Evolutionary conservation across 768 basidiomycete species (phyloP), one percentile per base, ranked within the genome.

Genomic region (Suillus hirtellus): DNA sequence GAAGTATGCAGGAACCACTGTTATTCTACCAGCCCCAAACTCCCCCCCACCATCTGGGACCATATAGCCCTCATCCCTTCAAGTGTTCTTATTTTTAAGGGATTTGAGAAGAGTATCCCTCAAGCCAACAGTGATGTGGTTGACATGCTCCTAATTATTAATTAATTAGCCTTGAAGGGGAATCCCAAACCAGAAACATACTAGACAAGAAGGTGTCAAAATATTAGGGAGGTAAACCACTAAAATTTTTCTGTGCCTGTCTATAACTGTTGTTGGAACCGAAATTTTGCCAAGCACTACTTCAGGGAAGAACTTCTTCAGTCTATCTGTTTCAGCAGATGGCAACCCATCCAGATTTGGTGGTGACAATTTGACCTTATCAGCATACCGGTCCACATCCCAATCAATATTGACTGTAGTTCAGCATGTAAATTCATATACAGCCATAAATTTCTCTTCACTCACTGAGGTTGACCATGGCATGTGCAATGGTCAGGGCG

Each of bases 401-500:
- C 43, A 43, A 43, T 43, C 8, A 19, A 49, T 14, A 49, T 49
- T 49, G 21, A 49, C 47, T 49, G 21, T 49, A 49, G 5, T 49
- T 49, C 12, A 3, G 21, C 24, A 24, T 49, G 14, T 14, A 24
- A 47, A 24, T 24, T 14, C 21, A 24, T 49, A 8, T 46, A 24
- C 47, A 49, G 24, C 19, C 6, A 14, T 14, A 49, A 49, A 49
- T 49, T 3, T 49, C 12, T 24, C 2, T 3, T 14, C 24, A 24
- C 47, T 49, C 35, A 59, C 58, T 27, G 14, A 40, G 58, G 38
- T 59, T 59, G 17, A 43, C 40, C 17, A 59, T 42, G 40, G 24
- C 11, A 42, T 42, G 12, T 6, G 2, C 35, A 40, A 59, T 59
- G 0, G 58, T 59, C 12, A 59, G 44, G 40, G 58, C 11, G 0